These are phyloP conservation scores for Podaxis mareebaensis DNA, from an alignment of 768 basidiomycete species.

Conservation along the genomic window DNA sequence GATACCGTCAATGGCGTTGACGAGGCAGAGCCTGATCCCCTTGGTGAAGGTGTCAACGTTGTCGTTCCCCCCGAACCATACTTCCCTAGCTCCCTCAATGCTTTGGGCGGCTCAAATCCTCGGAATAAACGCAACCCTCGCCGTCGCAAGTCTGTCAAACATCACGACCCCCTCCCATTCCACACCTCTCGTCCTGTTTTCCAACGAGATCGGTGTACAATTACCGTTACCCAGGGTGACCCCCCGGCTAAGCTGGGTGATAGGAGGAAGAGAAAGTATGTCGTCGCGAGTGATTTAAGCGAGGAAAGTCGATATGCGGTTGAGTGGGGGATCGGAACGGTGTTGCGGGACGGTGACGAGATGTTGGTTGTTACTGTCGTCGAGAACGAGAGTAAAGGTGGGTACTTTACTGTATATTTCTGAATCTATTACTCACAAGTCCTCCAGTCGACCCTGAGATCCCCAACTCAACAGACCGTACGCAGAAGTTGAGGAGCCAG, in stretches of 20 bases:
- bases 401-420: slow-evolving; percentile 11
- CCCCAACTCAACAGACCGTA: slow-evolving; percentile 72
- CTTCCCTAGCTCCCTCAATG: slow-evolving; percentile 73
- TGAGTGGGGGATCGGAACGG: slow-evolving; percentile 98
- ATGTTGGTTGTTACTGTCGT: slow-evolving; percentile 88
- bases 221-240: slow-evolving; percentile 84
- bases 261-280: slow-evolving; percentile 68
- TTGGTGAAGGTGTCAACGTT: slow-evolving; percentile 92
- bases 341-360: slow-evolving; percentile 92
- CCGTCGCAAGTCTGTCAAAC: slow-evolving; percentile 61
- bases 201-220: slow-evolving; percentile 90
- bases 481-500: slow-evolving; percentile 81
- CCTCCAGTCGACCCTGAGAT: slow-evolving; percentile 62
- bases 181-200: slow-evolving; percentile 79
- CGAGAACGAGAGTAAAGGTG: slow-evolving; percentile 90
- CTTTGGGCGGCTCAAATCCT: slow-evolving; percentile 28
- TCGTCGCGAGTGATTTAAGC: slow-evolving; percentile 92
- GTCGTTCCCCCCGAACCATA: slow-evolving; percentile 83
- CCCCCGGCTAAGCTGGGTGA: slow-evolving; percentile 57
- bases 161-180: slow-evolving; percentile 65
- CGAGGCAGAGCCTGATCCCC: slow-evolving; percentile 74
- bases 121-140: slow-evolving; percentile 47
- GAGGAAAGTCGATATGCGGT: slow-evolving; percentile 94
- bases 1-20: slow-evolving; percentile 37
- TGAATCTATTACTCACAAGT: slow-evolving; percentile 12